Evolutionary conservation across 495 filamentous ascomycete species (phyloP).

Genomic region (Chaetomidium leptoderma): DNA sequence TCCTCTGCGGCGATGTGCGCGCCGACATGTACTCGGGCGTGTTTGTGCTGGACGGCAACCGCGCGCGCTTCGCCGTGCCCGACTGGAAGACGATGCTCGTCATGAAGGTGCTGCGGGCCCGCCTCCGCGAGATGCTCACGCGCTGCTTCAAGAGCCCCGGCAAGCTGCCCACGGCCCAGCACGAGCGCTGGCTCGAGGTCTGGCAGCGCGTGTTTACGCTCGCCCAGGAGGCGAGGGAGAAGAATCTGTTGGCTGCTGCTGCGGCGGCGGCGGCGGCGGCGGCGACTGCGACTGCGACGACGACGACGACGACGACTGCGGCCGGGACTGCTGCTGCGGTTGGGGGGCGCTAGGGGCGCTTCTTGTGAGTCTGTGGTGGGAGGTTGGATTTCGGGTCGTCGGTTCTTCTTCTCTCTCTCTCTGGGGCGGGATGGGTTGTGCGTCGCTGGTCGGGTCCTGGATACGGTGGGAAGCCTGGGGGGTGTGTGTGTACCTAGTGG

Average conservation of each 20-base stretch:
- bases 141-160: slow-evolving; percentile 67
- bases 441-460: too few relatives aligned
- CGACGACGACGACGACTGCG: background rate
- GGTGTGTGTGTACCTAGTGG: background rate
- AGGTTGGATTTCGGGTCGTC: too few relatives aligned
- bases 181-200: slow-evolving; percentile 69
- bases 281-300: background rate
- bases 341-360: background rate
- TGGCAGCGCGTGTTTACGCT: slow-evolving; percentile 53
- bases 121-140: slow-evolving; percentile 66
- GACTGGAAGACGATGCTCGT: slow-evolving; percentile 89
- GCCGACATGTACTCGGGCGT: slow-evolving; percentile 86
- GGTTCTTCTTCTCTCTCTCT: background rate
- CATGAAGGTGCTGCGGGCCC: slow-evolving; percentile 67
- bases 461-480: background rate
- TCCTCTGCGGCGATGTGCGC: slow-evolving; percentile 82
- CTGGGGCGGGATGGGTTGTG: background rate
- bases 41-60: slow-evolving; percentile 76
- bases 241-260: slow-evolving; percentile 9
- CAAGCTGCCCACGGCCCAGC: slow-evolving; percentile 61
- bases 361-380: too few relatives aligned
- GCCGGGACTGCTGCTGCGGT: background rate
- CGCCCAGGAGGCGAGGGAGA: slow-evolving; percentile 29
- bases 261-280: slow-evolving; percentile 6
- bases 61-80: slow-evolving; percentile 77